These are phyloP conservation scores for Stenocarpella maydis DNA, from an alignment of 2,329 filamentous ascomycete species.

Conservation along the genomic window DNA sequence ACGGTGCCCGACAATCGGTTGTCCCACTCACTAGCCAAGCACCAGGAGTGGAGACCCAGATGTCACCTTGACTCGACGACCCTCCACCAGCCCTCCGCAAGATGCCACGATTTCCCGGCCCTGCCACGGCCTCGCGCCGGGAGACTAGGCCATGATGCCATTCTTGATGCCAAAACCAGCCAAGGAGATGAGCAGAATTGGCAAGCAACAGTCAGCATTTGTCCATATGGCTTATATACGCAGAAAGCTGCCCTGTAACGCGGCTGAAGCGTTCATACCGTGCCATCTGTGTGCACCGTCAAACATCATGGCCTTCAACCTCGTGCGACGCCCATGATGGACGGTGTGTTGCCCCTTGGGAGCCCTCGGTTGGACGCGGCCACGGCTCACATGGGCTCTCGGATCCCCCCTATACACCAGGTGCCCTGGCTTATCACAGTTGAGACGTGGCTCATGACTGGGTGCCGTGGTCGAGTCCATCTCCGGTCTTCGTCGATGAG, in stretches of 20 bases:
- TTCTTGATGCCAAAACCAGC: neutral
- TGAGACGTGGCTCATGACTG: conserved; percentile 26
- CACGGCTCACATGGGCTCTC: neutral
- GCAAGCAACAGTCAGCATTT: conserved; percentile 30
- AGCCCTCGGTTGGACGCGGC: neutral
- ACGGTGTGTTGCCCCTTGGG: neutral
- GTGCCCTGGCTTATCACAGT: conserved; percentile 33
- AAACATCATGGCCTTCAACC: conserved; percentile 10
- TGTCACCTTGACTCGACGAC: conserved; percentile 26
- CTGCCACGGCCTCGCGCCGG: conserved; percentile 5
- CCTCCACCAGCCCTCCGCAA: conserved; percentile 22
- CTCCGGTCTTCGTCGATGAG: conserved; percentile 38
- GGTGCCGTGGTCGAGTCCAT: conserved; percentile 24
- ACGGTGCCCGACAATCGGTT: conserved; percentile 35
- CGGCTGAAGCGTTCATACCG: neutral
- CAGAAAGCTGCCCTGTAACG: neutral
- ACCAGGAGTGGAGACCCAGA: conserved; percentile 23
- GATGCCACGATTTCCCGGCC: conserved; percentile 31
- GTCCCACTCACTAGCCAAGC: conserved; percentile 17
- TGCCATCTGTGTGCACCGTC: neutral
- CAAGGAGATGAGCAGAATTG: conserved; percentile 10
- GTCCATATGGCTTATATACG: neutral
- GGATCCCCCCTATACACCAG: neutral
- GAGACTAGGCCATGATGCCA: neutral
- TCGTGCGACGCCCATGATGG: conserved; percentile 2